phyloP scores from a whole-genome alignment of 495 filamentous ascomycete genomes.

The Daldinia caldariorum region DNA sequence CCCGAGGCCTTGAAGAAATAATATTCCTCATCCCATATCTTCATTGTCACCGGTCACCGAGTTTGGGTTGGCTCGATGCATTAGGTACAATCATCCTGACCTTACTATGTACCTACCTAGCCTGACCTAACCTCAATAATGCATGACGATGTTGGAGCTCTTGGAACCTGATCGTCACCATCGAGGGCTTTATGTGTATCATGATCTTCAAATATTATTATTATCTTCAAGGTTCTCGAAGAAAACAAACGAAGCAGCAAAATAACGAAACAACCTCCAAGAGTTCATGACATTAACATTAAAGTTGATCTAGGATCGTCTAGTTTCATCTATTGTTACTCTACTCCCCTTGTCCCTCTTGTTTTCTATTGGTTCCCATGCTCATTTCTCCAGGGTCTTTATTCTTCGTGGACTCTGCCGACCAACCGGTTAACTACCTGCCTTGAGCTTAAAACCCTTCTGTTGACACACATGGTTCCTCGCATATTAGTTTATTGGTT shows the following conservation, averaged over 20 bases:
- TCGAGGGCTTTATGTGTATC: conserved; percentile 12
- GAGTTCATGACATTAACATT: neutral
- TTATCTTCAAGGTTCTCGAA: neutral
- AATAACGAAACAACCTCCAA: neutral
- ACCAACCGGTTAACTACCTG: conserved; percentile 25
- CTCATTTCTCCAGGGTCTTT: conserved; percentile 4
- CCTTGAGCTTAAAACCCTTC: conserved; percentile 18
- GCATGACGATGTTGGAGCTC: conserved; percentile 19
- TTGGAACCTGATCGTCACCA: conserved; percentile 23
- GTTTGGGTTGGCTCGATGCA: conserved; percentile 19
- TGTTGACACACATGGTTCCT: conserved; percentile 33
- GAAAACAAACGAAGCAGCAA: neutral
- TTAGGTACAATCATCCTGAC: neutral
- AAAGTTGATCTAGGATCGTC: neutral
- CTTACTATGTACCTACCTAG: too few relatives aligned
- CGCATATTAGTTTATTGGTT: conserved; percentile 26
- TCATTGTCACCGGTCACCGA: conserved; percentile 13
- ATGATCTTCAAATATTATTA: conserved; percentile 18
- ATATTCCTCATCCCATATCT: neutral
- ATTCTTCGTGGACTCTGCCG: conserved; percentile 17
- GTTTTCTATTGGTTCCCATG: conserved; percentile 21
- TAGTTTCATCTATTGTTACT: conserved; percentile 6
- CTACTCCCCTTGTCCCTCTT: conserved; percentile 22
- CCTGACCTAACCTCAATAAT: conserved; percentile 12
- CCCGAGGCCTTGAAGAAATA: neutral